Percentiles rank a stretch among this genome's conserved stretches.
phyloP scores from a whole-genome alignment of 73 alveolate genomes.

The Halteria grandinella region DNA sequence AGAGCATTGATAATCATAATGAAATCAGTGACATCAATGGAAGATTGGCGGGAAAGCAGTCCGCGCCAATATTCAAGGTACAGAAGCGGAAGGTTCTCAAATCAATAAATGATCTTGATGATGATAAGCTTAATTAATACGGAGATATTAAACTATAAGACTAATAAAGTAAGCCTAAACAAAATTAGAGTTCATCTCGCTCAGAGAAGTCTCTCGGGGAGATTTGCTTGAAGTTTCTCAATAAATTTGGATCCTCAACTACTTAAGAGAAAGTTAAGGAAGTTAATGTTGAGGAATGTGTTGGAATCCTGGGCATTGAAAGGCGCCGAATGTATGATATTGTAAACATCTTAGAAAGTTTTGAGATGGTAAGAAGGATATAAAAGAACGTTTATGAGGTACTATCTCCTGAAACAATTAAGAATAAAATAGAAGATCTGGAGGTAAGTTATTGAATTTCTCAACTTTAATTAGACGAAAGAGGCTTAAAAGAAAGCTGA shows the following conservation, averaged over 20 bases:
- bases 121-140: no score
- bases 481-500: not conserved
- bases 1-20: no score
- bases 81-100: no score
- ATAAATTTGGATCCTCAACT: slow-evolving; percentile 48
- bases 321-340: slow-evolving; percentile 40
- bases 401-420: slow-evolving; percentile 21
- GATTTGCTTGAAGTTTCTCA: slow-evolving; percentile 38
- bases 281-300: slow-evolving; percentile 33
- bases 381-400: slow-evolving; percentile 15
- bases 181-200: no score
- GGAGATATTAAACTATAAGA: no score
- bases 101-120: no score
- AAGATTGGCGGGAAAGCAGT: no score
- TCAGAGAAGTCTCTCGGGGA: slow-evolving; percentile 39
- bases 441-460: slow-evolving; percentile 42
- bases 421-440: slow-evolving; percentile 2
- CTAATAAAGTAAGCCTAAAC: no score
- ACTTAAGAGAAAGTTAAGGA: slow-evolving; percentile 3
- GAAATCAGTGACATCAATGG: no score
- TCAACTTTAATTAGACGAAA: not conserved
- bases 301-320: slow-evolving; percentile 12
- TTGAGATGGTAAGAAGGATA: slow-evolving; percentile 17
- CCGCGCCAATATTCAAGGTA: no score
- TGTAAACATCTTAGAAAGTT: slow-evolving; percentile 41